A percentile compares a stretch with the other conserved stretches of the same genome.
Evolutionary conservation across 441 rosid species (phyloP).

Genomic region (Biscutella laevigata): DNA sequence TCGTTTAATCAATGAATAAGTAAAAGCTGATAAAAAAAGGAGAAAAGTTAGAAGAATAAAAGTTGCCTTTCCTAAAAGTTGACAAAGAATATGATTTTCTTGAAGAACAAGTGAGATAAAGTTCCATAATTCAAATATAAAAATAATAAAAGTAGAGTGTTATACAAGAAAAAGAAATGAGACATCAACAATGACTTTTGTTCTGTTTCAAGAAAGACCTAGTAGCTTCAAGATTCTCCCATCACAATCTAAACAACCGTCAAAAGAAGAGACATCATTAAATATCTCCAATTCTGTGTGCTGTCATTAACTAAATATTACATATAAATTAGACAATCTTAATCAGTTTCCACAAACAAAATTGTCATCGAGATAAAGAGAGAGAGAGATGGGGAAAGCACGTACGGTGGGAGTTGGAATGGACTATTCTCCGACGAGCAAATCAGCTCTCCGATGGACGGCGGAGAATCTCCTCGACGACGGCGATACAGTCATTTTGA

Average conservation of each 20-base stretch:
- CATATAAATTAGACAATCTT: constrained; percentile 5
- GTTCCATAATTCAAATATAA: too few species aligned
- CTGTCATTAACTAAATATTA: too few species aligned
- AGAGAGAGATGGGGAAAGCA: constrained; percentile 37
- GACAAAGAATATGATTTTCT: constrained; percentile 15
- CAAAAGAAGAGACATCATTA: constrained; percentile 11
- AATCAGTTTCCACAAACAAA: background rate
- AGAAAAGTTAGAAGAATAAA: constrained; percentile 17
- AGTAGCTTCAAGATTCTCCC: constrained; percentile 26
- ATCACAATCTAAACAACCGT: background rate
- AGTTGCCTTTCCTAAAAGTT: constrained; percentile 15
- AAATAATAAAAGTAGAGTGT: too few species aligned
- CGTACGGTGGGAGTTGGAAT: constrained; percentile 81
- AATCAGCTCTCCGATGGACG: constrained; percentile 70
- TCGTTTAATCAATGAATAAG: constrained; percentile 1
- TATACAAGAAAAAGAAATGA: background rate
- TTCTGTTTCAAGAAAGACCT: constrained; percentile 8
- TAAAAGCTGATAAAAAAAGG: background rate
- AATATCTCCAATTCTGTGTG: constrained; percentile 18
- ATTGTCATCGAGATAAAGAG: background rate
- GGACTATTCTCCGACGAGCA: constrained; percentile 79
- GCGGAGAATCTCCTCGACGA: constrained; percentile 50
- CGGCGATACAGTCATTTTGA: constrained; percentile 68
- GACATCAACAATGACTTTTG: background rate
- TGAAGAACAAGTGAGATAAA: constrained; percentile 8